Conservation (phyloP, 352 stramenopile genomes). For the Globisporangium orthogonon region DNA sequence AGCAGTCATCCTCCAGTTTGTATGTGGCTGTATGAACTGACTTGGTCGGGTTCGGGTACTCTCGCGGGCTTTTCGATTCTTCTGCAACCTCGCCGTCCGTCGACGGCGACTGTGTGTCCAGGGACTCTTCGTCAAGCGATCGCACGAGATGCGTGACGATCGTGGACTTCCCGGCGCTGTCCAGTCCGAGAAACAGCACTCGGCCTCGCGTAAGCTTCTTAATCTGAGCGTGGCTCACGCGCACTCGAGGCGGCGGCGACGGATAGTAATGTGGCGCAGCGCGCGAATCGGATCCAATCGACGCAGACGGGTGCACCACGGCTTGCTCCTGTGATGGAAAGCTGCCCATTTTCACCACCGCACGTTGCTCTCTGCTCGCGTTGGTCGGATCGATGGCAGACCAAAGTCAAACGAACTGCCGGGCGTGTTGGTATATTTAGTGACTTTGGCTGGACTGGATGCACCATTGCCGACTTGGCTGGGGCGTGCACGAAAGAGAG, state of each 20-base stretch:
- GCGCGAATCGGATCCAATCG: background rate
- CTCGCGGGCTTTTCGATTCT: background rate
- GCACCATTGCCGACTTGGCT: no score
- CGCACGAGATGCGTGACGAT: slow-evolving; percentile 36
- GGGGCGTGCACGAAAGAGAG: background rate
- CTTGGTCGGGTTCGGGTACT: slow-evolving; percentile 24
- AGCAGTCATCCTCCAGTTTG: slow-evolving; percentile 33
- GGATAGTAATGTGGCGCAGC: background rate
- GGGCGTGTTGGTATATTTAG: no score
- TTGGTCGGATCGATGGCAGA: no score
- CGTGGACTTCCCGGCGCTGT: slow-evolving; percentile 56
- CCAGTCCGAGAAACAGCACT: slow-evolving; percentile 43
- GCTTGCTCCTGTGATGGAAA: slow-evolving; percentile 32
- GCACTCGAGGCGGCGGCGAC: slow-evolving; percentile 9
- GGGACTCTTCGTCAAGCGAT: slow-evolving; percentile 15
- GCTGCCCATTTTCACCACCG: slow-evolving; percentile 20
- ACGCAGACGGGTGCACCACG: slow-evolving; percentile 4
- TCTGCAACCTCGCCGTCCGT: slow-evolving; percentile 5
- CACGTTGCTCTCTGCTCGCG: no score
- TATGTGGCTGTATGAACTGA: slow-evolving; percentile 20
- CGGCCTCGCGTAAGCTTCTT: slow-evolving; percentile 37
- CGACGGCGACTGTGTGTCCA: slow-evolving; percentile 1
- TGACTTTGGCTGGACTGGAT: no score
- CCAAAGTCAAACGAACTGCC: no score
- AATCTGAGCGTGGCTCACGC: slow-evolving; percentile 18